phyloP scores from a whole-genome alignment of 768 basidiomycete genomes.

The Hygrophoropsis aurantiaca region DNA sequence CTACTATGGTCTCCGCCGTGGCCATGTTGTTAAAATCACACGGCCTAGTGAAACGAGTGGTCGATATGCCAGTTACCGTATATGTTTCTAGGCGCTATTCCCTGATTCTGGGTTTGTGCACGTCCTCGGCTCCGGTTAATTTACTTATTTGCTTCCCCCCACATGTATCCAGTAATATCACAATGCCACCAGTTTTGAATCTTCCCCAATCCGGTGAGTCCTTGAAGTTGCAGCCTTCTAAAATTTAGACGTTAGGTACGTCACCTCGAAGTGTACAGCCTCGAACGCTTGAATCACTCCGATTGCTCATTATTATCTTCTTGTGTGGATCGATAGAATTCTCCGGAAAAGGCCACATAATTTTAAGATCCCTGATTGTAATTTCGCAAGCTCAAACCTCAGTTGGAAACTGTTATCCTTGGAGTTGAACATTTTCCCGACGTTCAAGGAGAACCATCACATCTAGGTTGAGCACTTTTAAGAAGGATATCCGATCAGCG shows the following conservation, averaged over 20 bases:
- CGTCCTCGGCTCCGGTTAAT: not conserved
- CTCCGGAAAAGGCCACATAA: no score
- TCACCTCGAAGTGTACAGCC: no score
- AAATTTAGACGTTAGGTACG: no score
- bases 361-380: no score
- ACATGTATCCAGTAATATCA: not conserved
- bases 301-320: not conserved
- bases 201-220: no score
- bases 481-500: no score
- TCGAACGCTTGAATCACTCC: not conserved
- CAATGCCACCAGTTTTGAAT: not conserved
- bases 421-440: no score
- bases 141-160: not conserved
- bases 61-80: slow-evolving; percentile 88
- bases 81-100: slow-evolving; percentile 62
- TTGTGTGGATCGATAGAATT: no score
- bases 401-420: no score
- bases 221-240: not conserved
- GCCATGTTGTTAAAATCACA: slow-evolving; percentile 98
- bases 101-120: not conserved
- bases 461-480: no score
- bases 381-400: no score
- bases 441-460: no score
- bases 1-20: slow-evolving; percentile 93
- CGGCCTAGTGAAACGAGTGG: slow-evolving; percentile 96